Percentiles rank a stretch among this genome's conserved stretches.
These are phyloP conservation scores for Radiomyces spectabilis DNA, from an alignment of 192 early-diverging fungal genomes.

Conservation along the genomic window DNA sequence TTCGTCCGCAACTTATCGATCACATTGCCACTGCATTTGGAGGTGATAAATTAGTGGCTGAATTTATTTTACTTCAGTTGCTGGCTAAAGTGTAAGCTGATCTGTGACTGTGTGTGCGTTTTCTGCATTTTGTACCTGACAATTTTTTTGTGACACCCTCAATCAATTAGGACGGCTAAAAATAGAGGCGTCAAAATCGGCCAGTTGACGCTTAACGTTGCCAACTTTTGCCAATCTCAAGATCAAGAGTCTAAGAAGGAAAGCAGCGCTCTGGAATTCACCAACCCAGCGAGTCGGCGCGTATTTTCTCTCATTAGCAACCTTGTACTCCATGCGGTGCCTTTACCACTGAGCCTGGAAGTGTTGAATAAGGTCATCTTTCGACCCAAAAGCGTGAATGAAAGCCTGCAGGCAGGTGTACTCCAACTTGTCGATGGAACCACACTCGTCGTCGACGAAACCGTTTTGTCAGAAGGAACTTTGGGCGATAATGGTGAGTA, in stretches of 20 bases:
- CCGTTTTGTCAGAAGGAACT: conserved; percentile 59
- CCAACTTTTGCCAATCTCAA: conserved; percentile 30
- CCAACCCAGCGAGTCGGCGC: conserved; percentile 24
- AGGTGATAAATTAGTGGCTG: conserved; percentile 59
- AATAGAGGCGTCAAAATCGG: conserved; percentile 50
- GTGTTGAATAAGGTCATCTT: conserved; percentile 51
- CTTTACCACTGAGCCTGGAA: conserved; percentile 54
- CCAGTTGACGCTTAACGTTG: conserved; percentile 61
- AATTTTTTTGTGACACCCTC: no score
- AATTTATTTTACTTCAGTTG: conserved; percentile 61
- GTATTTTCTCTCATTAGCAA: conserved; percentile 33
- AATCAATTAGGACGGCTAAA: conserved; percentile 34
- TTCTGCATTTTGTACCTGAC: no score
- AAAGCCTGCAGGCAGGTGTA: conserved; percentile 48
- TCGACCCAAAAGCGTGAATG: conserved; percentile 49
- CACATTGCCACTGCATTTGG: conserved; percentile 53
- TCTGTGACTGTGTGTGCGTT: no score
- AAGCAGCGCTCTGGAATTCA: not conserved
- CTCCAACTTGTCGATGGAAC: conserved; percentile 59
- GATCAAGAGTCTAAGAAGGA: not conserved
- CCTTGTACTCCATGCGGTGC: conserved; percentile 48
- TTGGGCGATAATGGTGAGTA: conserved; percentile 49
- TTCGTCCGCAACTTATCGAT: conserved; percentile 31
- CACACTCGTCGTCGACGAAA: conserved; percentile 61
- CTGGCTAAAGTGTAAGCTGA: conserved; percentile 52